Conservation (phyloP, 2,329 filamentous ascomycete species). For the Fonsecaea pedrosoi region DNA sequence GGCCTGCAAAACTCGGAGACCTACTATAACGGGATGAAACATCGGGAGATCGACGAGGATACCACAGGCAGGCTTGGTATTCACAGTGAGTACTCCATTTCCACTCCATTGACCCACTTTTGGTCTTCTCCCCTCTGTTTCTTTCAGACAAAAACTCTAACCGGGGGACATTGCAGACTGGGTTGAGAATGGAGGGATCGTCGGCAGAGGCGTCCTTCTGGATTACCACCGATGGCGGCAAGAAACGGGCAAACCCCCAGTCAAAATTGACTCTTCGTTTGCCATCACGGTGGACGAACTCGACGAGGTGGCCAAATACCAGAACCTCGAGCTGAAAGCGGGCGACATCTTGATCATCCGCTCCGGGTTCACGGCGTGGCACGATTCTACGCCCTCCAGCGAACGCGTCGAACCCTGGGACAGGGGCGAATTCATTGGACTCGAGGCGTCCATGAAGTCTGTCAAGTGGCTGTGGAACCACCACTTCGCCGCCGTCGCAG, state of each 20-base stretch:
- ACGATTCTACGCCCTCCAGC: not conserved
- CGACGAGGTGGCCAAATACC: conserved; percentile 25
- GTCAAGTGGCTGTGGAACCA: conserved; percentile 44
- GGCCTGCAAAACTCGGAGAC: conserved; percentile 13
- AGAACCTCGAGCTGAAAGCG: conserved; percentile 28
- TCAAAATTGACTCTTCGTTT: conserved; percentile 49
- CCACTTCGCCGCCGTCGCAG: conserved; percentile 44
- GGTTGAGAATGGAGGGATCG: conserved; percentile 49
- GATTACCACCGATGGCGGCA: conserved; percentile 53
- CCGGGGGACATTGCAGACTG: conserved; percentile 42
- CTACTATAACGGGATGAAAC: conserved; percentile 22
- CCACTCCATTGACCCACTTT: not conserved
- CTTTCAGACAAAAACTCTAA: not conserved
- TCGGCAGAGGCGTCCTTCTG: conserved; percentile 54
- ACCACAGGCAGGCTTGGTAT: conserved; percentile 12
- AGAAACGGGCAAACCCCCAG: conserved; percentile 42
- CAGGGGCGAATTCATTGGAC: conserved; percentile 29
- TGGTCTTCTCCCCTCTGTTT: not conserved
- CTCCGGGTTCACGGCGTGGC: conserved; percentile 36
- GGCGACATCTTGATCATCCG: conserved; percentile 39
- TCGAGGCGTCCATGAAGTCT: conserved; percentile 43
- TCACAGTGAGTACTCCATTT: conserved; percentile 9
- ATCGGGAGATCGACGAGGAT: conserved; percentile 9
- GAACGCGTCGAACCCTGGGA: conserved; percentile 4
- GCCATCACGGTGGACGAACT: conserved; percentile 37